Base-by-base conservation (phyloP, 2,329 filamentous ascomycete genomes). In the Nemania diffusa region DNA sequence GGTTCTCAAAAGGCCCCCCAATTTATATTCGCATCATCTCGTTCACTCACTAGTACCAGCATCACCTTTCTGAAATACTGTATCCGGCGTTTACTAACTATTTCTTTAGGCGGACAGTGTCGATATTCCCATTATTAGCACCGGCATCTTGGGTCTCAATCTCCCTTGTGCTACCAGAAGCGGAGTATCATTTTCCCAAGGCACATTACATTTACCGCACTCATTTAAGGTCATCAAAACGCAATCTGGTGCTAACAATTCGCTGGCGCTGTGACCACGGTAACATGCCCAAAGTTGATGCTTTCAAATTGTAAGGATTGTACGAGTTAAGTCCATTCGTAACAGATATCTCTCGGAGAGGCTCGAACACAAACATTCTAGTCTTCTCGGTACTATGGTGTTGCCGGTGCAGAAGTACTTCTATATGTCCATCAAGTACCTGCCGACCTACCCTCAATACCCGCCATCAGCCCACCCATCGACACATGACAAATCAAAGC, bases 401-500 rank as follows among this genome's bases (percentile, higher is more conserved):
- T 15, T 20, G 11, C 29, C 20, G 32, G 17, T 57, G 58, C 22
- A 27, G 29, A 13, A 13, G 34, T 44, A 48, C 11, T 7, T 42
- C 13, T 40, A 27, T 44, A 37, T 27, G 24, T n/a, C 48, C 27
- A 46, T 52, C 44, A 51, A 46, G 7, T 51, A 51, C 13, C 48
- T 22, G 6, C 15, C 15, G 6, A n/a, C n/a, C n/a, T n/a, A n/a
- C n/a, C n/a, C n/a, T n/a, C 42, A 6, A 20, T 6, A 20, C 20
- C 20, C 15, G 27, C 29, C 58, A 26, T 57, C 34, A 51, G 40
- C 58, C 46, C 58, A 58, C 44, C 37, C 57, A 59, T 24, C 1
- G 50, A 56, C 66, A 56, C 9, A 63, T 66, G 63, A 66, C 59
- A 63, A 66, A 60, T 52, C 9, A n/a, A 17, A 40, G 37, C 22